These are phyloP conservation scores for Nakaseomyces kungkrabaensis DNA, from an alignment of 1,139 yeast species.

Conservation along the genomic window DNA sequence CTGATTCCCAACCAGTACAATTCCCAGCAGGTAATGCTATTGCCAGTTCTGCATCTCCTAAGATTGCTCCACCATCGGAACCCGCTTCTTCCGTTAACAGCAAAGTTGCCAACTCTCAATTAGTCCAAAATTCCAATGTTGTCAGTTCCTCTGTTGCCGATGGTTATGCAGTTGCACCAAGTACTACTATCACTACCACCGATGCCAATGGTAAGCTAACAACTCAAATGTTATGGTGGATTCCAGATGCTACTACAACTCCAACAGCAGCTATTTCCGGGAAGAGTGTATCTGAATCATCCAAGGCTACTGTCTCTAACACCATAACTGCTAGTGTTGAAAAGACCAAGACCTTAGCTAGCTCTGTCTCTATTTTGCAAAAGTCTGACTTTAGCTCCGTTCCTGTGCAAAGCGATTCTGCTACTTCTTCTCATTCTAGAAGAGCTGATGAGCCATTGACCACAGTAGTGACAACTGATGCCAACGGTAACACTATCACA, in stretches of 20 bases:
- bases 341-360: not conserved
- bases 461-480: conserved; percentile 26
- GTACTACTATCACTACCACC: conserved; percentile 18
- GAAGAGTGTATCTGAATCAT: not conserved
- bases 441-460: conserved; percentile 25
- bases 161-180: conserved; percentile 14
- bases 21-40: not conserved
- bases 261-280: conserved; percentile 4
- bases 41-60: not conserved
- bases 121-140: not conserved
- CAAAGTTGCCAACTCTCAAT: not conserved
- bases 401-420: not conserved
- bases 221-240: conserved; percentile 19
- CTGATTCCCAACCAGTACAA: not conserved
- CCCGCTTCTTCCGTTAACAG: not conserved
- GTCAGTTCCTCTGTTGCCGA: not conserved
- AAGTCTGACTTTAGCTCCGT: conserved; percentile 2
- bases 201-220: conserved; percentile 16
- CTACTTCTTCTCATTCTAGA: conserved; percentile 20
- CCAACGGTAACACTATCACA: conserved; percentile 18
- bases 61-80: not conserved
- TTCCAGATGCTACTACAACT: conserved; percentile 8
- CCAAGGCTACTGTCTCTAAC: not conserved
- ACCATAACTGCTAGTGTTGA: conserved; percentile 1
- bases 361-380: not conserved